phyloP scores from a whole-genome alignment of 2,329 filamentous ascomycete species.

The Neurospora crassa region DNA sequence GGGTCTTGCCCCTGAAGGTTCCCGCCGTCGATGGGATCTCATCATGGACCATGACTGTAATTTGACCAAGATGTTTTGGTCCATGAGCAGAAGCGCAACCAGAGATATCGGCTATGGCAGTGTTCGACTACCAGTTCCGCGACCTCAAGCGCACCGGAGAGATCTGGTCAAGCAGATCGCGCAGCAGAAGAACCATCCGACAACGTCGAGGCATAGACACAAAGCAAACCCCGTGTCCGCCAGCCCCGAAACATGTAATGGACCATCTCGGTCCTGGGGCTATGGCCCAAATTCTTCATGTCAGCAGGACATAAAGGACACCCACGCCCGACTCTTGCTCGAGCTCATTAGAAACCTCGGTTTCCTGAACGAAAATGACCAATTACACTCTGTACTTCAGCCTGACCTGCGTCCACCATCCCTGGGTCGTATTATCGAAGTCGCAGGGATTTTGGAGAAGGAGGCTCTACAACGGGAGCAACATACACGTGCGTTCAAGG shows the following conservation, averaged over 20 bases:
- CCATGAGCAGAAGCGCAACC: background rate
- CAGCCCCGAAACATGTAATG: background rate
- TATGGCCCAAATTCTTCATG: background rate
- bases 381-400: background rate
- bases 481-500: background rate
- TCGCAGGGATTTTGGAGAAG: background rate
- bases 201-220: background rate
- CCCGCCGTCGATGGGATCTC: background rate
- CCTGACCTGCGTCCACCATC: background rate
- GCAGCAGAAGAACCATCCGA: background rate
- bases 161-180: background rate
- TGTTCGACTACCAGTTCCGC: background rate
- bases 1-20: background rate
- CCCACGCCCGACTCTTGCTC: background rate
- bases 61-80: background rate
- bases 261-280: background rate
- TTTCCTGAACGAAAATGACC: background rate
- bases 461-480: background rate
- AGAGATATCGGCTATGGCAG: background rate
- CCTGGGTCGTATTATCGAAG: background rate
- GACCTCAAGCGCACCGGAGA: background rate
- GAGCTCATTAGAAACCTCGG: background rate
- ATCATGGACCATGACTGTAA: background rate
- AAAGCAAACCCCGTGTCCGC: background rate
- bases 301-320: background rate